A percentile compares a stretch with the other conserved stretches of the same genome.
Evolutionary conservation across 2,329 filamentous ascomycete genomes (phyloP).

Genomic region (Penicillium sp.): DNA sequence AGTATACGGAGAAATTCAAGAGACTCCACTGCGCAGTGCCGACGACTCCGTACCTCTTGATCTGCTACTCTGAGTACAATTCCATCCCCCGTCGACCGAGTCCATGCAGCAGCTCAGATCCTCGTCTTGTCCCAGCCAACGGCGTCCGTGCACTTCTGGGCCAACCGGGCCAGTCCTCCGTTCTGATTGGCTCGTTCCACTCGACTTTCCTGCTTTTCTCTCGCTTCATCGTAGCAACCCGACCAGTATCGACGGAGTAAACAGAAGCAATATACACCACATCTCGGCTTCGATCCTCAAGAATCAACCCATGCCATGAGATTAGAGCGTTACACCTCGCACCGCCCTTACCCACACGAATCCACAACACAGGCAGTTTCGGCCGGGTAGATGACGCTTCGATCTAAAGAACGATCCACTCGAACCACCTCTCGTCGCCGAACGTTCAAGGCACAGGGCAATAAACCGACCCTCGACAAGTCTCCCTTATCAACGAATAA

Average conservation of each 20-base stretch:
- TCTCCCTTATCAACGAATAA: neutral
- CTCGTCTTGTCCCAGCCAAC: neutral
- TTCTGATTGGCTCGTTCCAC: neutral
- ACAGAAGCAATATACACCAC: no score
- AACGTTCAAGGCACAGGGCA: neutral
- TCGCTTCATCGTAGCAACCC: neutral
- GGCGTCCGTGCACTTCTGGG: neutral
- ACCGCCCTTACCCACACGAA: neutral
- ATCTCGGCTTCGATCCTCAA: no score
- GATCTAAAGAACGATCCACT: neutral
- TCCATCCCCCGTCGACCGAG: no score
- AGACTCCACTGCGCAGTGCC: no score
- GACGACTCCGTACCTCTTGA: no score
- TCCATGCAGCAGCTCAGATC: no score
- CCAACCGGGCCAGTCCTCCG: neutral
- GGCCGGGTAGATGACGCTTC: constrained; percentile 3
- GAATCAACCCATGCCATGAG: neutral
- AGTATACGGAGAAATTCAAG: no score
- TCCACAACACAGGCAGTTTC: neutral
- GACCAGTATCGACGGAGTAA: no score
- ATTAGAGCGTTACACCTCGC: neutral
- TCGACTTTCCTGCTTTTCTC: constrained; percentile 1
- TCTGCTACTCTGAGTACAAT: no score
- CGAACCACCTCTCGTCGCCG: neutral
- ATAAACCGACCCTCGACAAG: no score